Conservation (phyloP, 106 monocot species). For the Allium fistulosum region DNA sequence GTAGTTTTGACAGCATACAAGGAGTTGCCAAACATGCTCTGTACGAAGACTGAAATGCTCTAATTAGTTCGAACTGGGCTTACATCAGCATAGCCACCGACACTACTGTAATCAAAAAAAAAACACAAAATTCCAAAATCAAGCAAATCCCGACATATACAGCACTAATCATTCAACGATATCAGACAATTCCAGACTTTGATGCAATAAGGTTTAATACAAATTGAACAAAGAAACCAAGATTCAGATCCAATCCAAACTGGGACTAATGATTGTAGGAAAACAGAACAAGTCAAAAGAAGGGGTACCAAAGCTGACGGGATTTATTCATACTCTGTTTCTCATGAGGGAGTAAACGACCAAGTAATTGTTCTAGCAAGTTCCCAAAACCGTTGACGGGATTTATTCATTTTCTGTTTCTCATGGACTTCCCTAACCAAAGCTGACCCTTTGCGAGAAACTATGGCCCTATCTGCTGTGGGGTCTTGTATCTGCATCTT, state of each 20-base stretch:
- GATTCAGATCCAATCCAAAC: background rate
- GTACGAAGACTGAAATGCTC: no score
- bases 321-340: no score
- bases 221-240: background rate
- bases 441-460: slow-evolving; percentile 85
- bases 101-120: background rate
- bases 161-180: background rate
- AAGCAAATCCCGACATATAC: background rate
- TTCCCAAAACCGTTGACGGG: slow-evolving; percentile 97
- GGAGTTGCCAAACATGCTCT: no score
- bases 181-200: no score
- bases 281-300: background rate
- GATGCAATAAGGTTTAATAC: background rate
- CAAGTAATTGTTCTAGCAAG: slow-evolving; percentile 97
- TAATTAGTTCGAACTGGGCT: background rate
- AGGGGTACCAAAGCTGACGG: slow-evolving; percentile 32
- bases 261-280: background rate
- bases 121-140: background rate
- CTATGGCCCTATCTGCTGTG: slow-evolving; percentile 97
- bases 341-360: slow-evolving; percentile 92
- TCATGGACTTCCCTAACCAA: slow-evolving; percentile 93
- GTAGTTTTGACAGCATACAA: no score
- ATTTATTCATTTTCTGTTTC: slow-evolving; percentile 97
- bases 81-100: background rate
- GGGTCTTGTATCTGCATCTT: slow-evolving; percentile 84